Conservation (phyloP, 306 rosid species). For the Astragalus glycyphyllos region DNA sequence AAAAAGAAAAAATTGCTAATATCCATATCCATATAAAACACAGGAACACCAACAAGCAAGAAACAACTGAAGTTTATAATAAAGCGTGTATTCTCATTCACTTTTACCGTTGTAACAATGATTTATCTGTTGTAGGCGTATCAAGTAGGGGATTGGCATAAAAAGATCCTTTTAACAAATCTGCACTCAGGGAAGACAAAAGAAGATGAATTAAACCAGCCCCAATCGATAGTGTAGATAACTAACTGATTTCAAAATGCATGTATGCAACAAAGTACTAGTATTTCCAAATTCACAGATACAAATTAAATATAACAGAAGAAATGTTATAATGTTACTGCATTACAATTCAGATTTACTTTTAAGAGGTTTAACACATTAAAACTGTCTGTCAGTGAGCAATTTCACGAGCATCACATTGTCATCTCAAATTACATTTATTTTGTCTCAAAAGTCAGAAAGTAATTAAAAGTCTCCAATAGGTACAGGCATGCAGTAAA, state of each 20-base stretch:
- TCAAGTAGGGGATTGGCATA: conserved; percentile 93
- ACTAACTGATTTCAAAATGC: conserved; percentile 26
- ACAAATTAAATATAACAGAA: conserved; percentile 3
- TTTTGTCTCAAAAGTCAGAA: conserved; percentile 14
- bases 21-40: conserved; percentile 28
- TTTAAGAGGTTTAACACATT: conserved; percentile 22
- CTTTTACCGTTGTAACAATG: conserved; percentile 73
- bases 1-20: conserved; percentile 22
- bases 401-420: not conserved
- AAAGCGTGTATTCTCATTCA: not conserved
- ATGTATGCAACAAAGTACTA: conserved; percentile 13
- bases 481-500: not conserved
- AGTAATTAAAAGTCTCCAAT: conserved; percentile 4
- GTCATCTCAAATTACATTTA: not conserved
- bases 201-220: conserved; percentile 12
- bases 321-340: not conserved
- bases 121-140: conserved; percentile 77
- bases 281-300: conserved; percentile 25
- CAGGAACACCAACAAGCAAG: conserved; percentile 13
- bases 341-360: conserved; percentile 25
- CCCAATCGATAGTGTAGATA: conserved; percentile 29
- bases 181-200: conserved; percentile 51
- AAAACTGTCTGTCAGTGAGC: conserved; percentile 12
- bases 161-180: conserved; percentile 87
- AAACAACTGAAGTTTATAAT: conserved; percentile 30